Conservation (phyloP, 2,329 filamentous ascomycete species). For the Escovopsis sp. region DNA sequence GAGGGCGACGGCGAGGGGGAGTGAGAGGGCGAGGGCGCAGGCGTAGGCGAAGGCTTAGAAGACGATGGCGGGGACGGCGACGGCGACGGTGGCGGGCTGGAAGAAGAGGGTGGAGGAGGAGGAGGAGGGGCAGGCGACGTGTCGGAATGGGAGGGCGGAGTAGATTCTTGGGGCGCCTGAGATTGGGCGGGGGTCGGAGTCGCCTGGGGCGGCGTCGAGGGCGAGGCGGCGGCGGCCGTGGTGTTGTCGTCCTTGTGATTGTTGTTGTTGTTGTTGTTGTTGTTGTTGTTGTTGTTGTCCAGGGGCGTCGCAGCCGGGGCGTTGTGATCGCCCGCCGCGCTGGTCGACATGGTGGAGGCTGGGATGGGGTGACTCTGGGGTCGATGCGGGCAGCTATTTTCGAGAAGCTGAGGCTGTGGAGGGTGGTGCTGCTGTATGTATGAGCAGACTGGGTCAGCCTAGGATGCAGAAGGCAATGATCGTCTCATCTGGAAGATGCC, state of each 20-base stretch:
- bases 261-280: too few relatives aligned
- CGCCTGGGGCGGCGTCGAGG: conserved; percentile 1
- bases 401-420: too few relatives aligned
- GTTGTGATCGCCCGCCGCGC: neutral
- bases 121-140: neutral
- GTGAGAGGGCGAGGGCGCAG: neutral
- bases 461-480: too few relatives aligned
- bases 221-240: conserved; percentile 1
- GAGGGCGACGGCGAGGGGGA: conserved; percentile 3
- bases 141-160: neutral
- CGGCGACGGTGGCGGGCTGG: conserved; percentile 3
- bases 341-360: conserved; percentile 20
- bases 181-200: neutral
- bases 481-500: too few relatives aligned
- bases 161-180: too few relatives aligned
- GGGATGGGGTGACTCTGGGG: conserved; percentile 6
- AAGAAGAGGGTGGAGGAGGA: conserved; percentile 2
- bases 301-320: neutral
- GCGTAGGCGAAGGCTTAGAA: conserved; percentile 1
- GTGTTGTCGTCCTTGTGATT: neutral
- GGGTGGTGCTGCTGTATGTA: too few relatives aligned
- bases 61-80: conserved; percentile 4
- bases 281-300: too few relatives aligned
- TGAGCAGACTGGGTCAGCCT: too few relatives aligned
- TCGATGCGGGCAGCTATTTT: too few relatives aligned